Conservation (phyloP, 371 early-diverging fungal genomes). For the Mortierella sp. region DNA sequence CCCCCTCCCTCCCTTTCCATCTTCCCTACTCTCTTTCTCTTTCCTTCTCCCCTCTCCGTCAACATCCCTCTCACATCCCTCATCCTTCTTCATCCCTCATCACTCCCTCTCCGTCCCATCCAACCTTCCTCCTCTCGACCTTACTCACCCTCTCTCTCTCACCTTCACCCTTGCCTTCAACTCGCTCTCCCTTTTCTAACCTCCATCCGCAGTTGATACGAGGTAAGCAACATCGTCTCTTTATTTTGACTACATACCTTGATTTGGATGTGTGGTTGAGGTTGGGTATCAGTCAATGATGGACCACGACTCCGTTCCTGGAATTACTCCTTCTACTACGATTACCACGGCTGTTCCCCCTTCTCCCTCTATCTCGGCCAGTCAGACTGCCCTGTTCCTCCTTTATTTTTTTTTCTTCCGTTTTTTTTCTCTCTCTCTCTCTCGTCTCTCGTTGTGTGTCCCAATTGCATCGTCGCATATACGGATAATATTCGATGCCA, state of each 20-base stretch:
- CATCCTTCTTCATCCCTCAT: background rate
- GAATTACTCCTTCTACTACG: background rate
- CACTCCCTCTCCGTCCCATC: background rate
- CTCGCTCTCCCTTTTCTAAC: background rate
- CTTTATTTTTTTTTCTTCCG: background rate
- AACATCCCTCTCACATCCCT: background rate
- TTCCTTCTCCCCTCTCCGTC: too few species aligned
- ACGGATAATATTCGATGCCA: too few species aligned
- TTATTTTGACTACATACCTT: too few species aligned
- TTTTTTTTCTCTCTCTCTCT: background rate
- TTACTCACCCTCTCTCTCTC: background rate
- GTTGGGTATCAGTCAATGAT: background rate
- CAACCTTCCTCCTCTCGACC: background rate
- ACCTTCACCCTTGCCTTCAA: background rate
- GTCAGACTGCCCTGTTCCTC: background rate
- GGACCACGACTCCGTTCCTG: background rate
- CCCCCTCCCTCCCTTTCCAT: background rate
- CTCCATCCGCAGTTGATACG: background rate
- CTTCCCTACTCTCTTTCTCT: background rate
- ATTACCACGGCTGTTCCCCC: background rate
- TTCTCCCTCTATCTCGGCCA: background rate
- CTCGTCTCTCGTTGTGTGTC: too few species aligned
- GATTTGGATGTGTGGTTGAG: background rate
- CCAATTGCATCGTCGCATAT: too few species aligned
- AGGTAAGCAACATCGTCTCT: slow-evolving; percentile 1